Base-by-base conservation (phyloP, 148 eudicot genomes). In the Bassia scoparia region DNA sequence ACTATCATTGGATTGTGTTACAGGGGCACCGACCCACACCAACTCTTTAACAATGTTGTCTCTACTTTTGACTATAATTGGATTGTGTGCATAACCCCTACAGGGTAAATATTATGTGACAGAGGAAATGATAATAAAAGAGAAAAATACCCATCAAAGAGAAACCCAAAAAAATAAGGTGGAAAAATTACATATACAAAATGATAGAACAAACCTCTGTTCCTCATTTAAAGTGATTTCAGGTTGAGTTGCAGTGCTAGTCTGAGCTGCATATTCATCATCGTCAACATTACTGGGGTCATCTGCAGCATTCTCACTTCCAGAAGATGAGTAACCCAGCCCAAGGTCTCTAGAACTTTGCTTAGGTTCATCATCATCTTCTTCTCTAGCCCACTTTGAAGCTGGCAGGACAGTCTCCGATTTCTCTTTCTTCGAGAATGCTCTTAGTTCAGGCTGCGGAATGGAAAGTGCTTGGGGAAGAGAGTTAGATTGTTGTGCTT, bases 311-410 rank as follows among this genome's bases (percentile, higher is more conserved):
- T 83, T 86, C 74, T 95, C 98, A 81, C 97, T 95, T 20, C 90
- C 98, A 35, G 97, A 93, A 79, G 98, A 95, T 1, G 98, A 94
- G 81, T 95, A 95, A 62, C 88, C 82, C 73, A 95, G 80, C 73
- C 89, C 98, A 66, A 95, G 81, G 38, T 92, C 88, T 79, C 78
- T 85, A 59, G 86, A 74, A 70, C 89, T 86, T 81, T 82, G 80
- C 76, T 85, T 89, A 55, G 82, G 81, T 91, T 78, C 91, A 82
- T 80, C 97, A 80, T 94, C 90, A 81, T 94, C 90, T 27, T 91
- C 98, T 75, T 91, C 97, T 69, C 97, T 80, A 67, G 98, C 97
- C 98, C 98, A 95, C 82, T 95, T 95, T 46, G 98, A 95, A 58
- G 90, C 84, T 14, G 98, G 93, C 83, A 95, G 79, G 62, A 88